Base-by-base conservation (phyloP, 2,329 filamentous ascomycete species). In the Phaeosphaeria sp. region DNA sequence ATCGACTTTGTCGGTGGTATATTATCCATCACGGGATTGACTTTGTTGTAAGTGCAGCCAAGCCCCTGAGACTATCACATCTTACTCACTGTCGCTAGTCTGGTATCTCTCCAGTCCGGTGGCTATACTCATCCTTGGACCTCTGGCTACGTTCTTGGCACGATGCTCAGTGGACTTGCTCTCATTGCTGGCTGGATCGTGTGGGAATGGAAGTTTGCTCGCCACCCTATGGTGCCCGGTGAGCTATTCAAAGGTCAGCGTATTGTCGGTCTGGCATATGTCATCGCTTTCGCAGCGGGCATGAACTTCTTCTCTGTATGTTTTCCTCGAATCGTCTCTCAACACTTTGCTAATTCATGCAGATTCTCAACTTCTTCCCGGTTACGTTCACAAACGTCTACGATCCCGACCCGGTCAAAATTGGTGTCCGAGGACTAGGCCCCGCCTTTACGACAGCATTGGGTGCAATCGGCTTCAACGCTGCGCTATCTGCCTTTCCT, bases 51-150 rank as follows among this genome's bases (percentile, higher is more conserved):
- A 63, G 68, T 39, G 54, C 10, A 3, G 4, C 9, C 5, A n/a
- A 15, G 5, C 13, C 13, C 2, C 3, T 20, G 15, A 39, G 13
- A 41, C 3, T 20, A 1, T 15, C 10, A 63, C 2, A 11, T 11
- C n/a, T 47, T n/a, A 18, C 54, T 65, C 30, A 65, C 11, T 20
- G 15, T 60, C 9, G 44, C 6, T 36, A 72, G 72, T 65, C 73
- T 80, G 23, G 74, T 79, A n/a, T 75, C 74, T 2, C 71, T 80
- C 1, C 76, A 79, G 54, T 67, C 74, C 11, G 77, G 77, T 13
- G 78, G 77, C 25, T 78, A 79, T 58, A 73, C 72, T 9, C 75
- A 79, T 44, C 61, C 71, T 9, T 80, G 78, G 78, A 68, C 60
- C 0, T 75, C 71, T 11, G 77, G 73, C 0, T 77, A 78, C 55